Evolutionary conservation across 805 yeast genomes (phyloP), one percentile per base, ranked within the genome.

Genomic region (Candida manassasensis): DNA sequence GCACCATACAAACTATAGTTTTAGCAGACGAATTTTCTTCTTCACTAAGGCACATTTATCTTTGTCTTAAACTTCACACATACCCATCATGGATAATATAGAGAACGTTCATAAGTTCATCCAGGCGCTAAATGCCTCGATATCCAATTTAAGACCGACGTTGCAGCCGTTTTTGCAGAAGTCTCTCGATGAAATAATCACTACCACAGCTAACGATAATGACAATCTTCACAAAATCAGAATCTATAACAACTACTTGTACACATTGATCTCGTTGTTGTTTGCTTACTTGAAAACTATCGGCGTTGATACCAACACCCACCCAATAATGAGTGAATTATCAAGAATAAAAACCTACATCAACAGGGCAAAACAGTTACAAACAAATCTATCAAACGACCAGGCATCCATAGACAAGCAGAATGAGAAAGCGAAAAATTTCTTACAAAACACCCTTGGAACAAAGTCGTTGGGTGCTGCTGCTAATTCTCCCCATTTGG

Each of bases 301-400:
- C 11, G 90, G 90, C 1, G 55, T 67, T 11, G 75, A 79, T 38
- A 72, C 81, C 1, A 68, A 67, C 8, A 53, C 58, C 5, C 86
- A 82, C 45, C 79, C 81, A 2, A 73, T 87, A 14, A 77, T 80
- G 79, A 61, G 61, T 19, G 94, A 84, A 49, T 61, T 85, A 35
- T 67, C 63, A 6, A 65, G 88, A 41, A 80, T 84, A 27, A 83
- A 81, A 52, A 50, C 67, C n/a, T 82, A 81, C 44, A 81, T 83
- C 78, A 69, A 69, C 25, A 69, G 78, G 48, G 68, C 75, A 24
- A 75, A 75, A 44, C 62, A 51, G 3, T 53, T 67, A 4, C 63
- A 61, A 14, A 41, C 40, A 5, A 40, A 45, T 45, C 29, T 41
- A 39, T 21, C 31, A 36, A 31, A 57, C 39, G 35, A 47, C 21